These are phyloP conservation scores for Pleurozium schreberi DNA, from an alignment of 225 moss, liverwort and hornwort species.

Conservation along the genomic window DNA sequence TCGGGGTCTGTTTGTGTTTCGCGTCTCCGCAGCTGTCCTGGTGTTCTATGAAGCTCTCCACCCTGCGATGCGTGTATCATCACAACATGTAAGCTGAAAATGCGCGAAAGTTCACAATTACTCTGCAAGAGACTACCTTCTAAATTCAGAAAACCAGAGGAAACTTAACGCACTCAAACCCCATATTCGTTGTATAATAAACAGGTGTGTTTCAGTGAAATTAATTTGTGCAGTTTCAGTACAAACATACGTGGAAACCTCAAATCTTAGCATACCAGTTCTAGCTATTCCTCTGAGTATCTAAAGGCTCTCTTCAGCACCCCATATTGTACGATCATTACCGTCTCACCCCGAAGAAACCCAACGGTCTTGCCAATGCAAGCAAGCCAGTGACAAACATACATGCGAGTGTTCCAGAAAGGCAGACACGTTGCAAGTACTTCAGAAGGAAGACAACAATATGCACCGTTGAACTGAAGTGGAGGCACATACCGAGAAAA, in stretches of 20 bases:
- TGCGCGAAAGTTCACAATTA: not conserved
- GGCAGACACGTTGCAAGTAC: not conserved
- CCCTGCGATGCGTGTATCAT: conserved; percentile 3
- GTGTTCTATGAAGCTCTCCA: conserved; percentile 78
- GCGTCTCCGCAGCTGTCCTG: conserved; percentile 52
- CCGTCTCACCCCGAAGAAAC: no score
- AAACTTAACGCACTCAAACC: no score
- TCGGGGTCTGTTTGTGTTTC: conserved; percentile 10
- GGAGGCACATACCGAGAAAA: conserved; percentile 48
- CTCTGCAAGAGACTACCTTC: no score
- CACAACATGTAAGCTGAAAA: not conserved
- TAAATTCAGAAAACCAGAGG: not conserved
- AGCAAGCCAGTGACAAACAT: not conserved
- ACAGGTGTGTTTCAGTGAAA: not conserved
- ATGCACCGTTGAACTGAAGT: not conserved
- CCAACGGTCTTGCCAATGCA: not conserved
- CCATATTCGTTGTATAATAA: no score
- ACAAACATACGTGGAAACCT: not conserved
- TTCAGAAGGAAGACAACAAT: not conserved
- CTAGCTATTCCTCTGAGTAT: not conserved
- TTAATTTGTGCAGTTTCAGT: not conserved
- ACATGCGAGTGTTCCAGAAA: not conserved
- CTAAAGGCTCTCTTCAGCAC: no score
- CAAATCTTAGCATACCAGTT: not conserved
- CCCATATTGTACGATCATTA: not conserved